Evolutionary conservation across 129 eudicot species (phyloP).

Genomic region (Lactuca sativa): DNA sequence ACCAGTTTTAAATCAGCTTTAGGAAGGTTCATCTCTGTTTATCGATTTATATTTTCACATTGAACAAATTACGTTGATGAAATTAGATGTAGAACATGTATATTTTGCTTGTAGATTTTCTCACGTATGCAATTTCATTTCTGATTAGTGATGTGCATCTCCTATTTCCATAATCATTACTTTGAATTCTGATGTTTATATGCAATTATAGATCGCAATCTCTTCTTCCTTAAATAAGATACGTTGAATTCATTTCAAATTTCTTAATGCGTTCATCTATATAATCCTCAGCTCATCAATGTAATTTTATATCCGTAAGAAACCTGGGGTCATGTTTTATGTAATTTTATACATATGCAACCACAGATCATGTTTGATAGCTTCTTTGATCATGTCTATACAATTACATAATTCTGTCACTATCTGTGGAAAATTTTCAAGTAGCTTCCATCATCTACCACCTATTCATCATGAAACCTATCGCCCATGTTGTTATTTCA

Average conservation of each 20-base stretch:
- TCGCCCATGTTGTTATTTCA: slow-evolving; percentile 18
- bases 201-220: slow-evolving; percentile 8
- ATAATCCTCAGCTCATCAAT: background rate
- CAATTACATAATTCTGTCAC: too few species aligned
- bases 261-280: background rate
- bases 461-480: background rate
- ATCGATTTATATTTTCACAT: background rate
- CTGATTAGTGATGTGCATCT: slow-evolving; percentile 10
- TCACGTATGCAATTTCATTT: background rate
- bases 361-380: slow-evolving; percentile 7
- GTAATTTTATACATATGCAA: background rate
- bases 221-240: background rate
- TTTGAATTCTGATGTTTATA: slow-evolving; percentile 4
- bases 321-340: background rate
- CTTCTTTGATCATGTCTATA: background rate
- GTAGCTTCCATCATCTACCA: background rate
- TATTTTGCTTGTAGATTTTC: background rate
- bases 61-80: slow-evolving; percentile 10
- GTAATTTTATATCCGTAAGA: background rate
- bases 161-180: background rate
- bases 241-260: background rate
- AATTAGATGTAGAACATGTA: background rate
- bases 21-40: background rate
- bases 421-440: background rate
- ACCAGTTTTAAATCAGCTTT: background rate